A percentile compares a stretch with the other conserved stretches of the same genome.
Evolutionary conservation across 2,329 filamentous ascomycete genomes (phyloP).

Genomic region (Penicillium polonicum): DNA sequence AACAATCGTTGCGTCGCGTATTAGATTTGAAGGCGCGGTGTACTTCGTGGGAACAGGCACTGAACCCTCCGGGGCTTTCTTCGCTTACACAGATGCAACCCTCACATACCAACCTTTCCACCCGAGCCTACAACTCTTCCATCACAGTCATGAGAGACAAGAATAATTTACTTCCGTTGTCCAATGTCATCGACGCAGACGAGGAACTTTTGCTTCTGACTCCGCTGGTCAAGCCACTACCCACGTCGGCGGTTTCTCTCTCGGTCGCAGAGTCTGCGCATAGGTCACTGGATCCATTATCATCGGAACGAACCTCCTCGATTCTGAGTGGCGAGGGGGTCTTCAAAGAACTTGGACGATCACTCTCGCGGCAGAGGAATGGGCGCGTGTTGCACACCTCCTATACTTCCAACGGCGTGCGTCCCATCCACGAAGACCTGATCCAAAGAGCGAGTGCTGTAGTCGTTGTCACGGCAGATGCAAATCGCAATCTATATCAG

Average conservation of each 20-base stretch:
- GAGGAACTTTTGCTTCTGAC: slow-evolving; percentile 89
- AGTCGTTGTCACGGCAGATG: slow-evolving; percentile 88
- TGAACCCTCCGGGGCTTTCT: slow-evolving; percentile 79
- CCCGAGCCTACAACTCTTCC: slow-evolving; percentile 83
- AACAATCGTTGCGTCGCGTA: slow-evolving; percentile 75
- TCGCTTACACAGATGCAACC: slow-evolving; percentile 79
- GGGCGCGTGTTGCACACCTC: slow-evolving; percentile 90
- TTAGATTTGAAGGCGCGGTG: slow-evolving; percentile 78
- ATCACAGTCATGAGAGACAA: slow-evolving; percentile 92
- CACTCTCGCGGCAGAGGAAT: slow-evolving; percentile 79
- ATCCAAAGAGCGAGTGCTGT: slow-evolving; percentile 86
- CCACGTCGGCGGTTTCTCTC: slow-evolving; percentile 79
- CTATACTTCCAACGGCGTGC: slow-evolving; percentile 88
- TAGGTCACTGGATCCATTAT: slow-evolving; percentile 54
- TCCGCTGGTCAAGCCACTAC: slow-evolving; percentile 86
- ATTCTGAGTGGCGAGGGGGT: slow-evolving; percentile 92
- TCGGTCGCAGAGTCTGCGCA: slow-evolving; percentile 54
- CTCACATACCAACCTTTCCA: slow-evolving; percentile 76
- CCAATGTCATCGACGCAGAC: slow-evolving; percentile 74
- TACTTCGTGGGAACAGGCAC: slow-evolving; percentile 85
- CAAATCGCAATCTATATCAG: slow-evolving; percentile 90
- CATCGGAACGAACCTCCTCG: slow-evolving; percentile 58
- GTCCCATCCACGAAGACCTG: slow-evolving; percentile 88
- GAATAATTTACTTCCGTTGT: slow-evolving; percentile 77
- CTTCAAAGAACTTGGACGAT: slow-evolving; percentile 83